phyloP scores from a whole-genome alignment of 2,329 filamentous ascomycete species.

The Penicillium sp. region DNA sequence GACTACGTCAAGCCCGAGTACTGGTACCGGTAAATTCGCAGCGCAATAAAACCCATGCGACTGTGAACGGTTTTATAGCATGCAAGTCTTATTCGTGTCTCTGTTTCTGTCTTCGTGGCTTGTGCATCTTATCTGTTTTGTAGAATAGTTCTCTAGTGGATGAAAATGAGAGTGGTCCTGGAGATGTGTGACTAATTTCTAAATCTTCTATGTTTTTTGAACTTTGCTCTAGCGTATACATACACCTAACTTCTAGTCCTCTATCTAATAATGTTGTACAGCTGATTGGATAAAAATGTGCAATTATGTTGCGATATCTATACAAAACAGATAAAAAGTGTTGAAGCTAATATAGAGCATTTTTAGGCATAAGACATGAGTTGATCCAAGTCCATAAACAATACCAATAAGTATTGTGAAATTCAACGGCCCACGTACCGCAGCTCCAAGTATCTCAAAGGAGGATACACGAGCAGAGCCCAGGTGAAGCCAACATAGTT shows the following conservation, averaged over 20 bases:
- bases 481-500: conserved; percentile 62
- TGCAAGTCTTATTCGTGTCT: conserved; percentile 13
- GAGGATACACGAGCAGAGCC: conserved; percentile 59
- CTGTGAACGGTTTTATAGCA: conserved; percentile 17
- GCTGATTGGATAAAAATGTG: not conserved
- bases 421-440: conserved; percentile 48
- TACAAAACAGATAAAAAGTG: not conserved
- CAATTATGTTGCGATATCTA: not conserved
- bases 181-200: conserved; percentile 15
- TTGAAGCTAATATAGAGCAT: not conserved
- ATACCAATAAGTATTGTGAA: not conserved
- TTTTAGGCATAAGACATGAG: not conserved
- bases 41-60: conserved; percentile 11
- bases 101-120: conserved; percentile 17
- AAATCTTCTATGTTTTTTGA: not conserved
- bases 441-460: conserved; percentile 54
- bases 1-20: conserved; percentile 96
- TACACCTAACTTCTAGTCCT: not conserved
- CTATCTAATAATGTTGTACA: too few relatives aligned
- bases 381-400: not conserved
- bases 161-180: conserved; percentile 26
- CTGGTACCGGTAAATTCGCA: conserved; percentile 61
- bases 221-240: not conserved
- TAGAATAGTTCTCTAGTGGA: conserved; percentile 31
- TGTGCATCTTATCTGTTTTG: conserved; percentile 23